Base-by-base conservation (phyloP, 192 early-diverging fungal genomes). In the Mortierella antarctica region DNA sequence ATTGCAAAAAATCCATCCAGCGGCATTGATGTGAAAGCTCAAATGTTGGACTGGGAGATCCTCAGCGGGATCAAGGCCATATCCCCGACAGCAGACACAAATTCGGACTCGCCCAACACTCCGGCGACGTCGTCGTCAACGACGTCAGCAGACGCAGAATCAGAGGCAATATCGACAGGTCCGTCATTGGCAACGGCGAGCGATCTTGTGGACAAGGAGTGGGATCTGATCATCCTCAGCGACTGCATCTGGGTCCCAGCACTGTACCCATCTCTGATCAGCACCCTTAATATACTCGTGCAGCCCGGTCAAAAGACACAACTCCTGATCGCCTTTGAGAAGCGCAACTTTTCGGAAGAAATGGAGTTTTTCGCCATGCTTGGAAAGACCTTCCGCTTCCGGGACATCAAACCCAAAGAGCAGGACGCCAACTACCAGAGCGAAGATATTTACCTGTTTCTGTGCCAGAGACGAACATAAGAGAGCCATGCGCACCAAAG, bases 391-490 rank as follows among this genome's bases (percentile, higher is more conserved):
- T 83, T 73, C 42, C 57, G 65, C 2, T 83, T 83, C 51, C 58
- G 62, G 41, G 73, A 83, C 65, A 62, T 83, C 13, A 83, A 75
- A 41, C 65, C 67, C 6, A 74, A 75, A 40, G 82, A 83, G 18
- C 74, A 77, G 50, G 74, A 83, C 53, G 45, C 62, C 4, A 67
- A 42, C 13, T 83, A 77, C 47, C 82, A 83, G 40, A 83, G 82
- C 20, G 82, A 83, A 8, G 82, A 83, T 55, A 83, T 83, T 42
- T 83, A 54, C 18, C 61, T 83, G 12, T 83, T 83, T 59, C 44
- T 68, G 6, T 72, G 77, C 39, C 70, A 72, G 45, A 63, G 70
- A 48, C 64, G 68, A 11, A 21, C 55, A 56, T 70, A 54, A 61
- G 42, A 31, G 12, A 46, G 18, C 23, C 18, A 56, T 20, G 54